These are phyloP conservation scores for Erythrobasidium hasegawianum DNA, from an alignment of 1,284 basidiomycete species.

Conservation along the genomic window DNA sequence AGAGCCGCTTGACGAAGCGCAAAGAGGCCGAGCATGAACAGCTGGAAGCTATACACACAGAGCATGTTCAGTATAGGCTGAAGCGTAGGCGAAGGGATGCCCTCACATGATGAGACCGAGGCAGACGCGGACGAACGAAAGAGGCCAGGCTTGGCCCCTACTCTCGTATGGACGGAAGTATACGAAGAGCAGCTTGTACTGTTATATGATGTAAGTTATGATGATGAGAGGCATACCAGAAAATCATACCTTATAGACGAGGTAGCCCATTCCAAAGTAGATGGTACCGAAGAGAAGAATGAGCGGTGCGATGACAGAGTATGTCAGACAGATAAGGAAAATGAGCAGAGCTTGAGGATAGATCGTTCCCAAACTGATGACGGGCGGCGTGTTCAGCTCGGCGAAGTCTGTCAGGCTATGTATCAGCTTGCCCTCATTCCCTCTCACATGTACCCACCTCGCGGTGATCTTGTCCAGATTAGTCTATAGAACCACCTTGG, in stretches of 20 bases:
- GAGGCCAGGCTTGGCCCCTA: slow-evolving; percentile 87
- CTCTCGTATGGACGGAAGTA: slow-evolving; percentile 70
- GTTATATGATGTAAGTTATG: background rate
- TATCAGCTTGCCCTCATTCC: background rate
- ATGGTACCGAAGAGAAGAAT: slow-evolving; percentile 90
- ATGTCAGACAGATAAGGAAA: slow-evolving; percentile 89
- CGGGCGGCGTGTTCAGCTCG: slow-evolving; percentile 92
- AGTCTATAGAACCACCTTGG: slow-evolving; percentile 66
- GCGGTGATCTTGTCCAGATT: slow-evolving; percentile 74
- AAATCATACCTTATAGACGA: slow-evolving; percentile 92
- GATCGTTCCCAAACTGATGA: slow-evolving; percentile 80
- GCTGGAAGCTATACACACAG: slow-evolving; percentile 73
- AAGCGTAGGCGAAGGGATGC: background rate
- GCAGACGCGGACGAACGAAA: slow-evolving; percentile 48
- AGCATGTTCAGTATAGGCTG: slow-evolving; percentile 49
- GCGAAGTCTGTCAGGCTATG: slow-evolving; percentile 65
- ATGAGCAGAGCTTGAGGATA: slow-evolving; percentile 69
- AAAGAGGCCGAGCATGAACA: slow-evolving; percentile 94
- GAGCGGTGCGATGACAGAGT: slow-evolving; percentile 90
- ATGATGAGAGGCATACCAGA: background rate
- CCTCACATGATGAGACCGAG: slow-evolving; percentile 44
- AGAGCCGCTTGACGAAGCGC: slow-evolving; percentile 72
- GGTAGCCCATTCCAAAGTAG: slow-evolving; percentile 84
- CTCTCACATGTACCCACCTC: slow-evolving; percentile 57
- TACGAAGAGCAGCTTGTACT: slow-evolving; percentile 44